A percentile compares a stretch with the other conserved stretches of the same genome.
These are phyloP conservation scores for Carex myosuroides DNA, from an alignment of 176 grass and related monocot species.

Conservation along the genomic window DNA sequence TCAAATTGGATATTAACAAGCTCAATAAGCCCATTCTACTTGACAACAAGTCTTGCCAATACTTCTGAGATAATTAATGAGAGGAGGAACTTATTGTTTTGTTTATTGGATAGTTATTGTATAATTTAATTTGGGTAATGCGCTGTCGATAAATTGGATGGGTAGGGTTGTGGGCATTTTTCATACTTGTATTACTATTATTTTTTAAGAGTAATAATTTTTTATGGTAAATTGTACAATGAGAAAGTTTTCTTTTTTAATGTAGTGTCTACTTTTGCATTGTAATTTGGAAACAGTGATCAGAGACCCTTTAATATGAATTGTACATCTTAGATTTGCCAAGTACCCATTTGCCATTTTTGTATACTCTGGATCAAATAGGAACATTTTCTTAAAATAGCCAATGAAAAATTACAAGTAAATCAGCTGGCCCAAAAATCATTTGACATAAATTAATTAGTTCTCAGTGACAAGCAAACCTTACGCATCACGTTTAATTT, in stretches of 20 bases:
- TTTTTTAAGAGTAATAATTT: constrained; percentile 12
- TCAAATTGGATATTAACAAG: constrained; percentile 48
- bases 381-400: background rate
- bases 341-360: background rate
- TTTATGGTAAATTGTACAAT: constrained; percentile 5
- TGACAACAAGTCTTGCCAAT: constrained; percentile 39
- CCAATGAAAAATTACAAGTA: background rate
- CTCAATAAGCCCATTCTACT: constrained; percentile 45
- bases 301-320: background rate
- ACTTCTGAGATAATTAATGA: constrained; percentile 19
- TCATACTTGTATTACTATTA: constrained; percentile 1
- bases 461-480: background rate
- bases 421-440: background rate
- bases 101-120: background rate
- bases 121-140: constrained; percentile 10
- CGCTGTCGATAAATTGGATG: background rate
- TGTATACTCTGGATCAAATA: background rate
- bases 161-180: constrained; percentile 2
- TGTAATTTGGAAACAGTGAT: background rate
- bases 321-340: background rate
- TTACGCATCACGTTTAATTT: background rate
- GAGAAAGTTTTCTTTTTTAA: background rate
- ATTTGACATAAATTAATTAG: background rate
- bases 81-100: background rate
- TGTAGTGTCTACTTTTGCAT: background rate